Base-by-base conservation (phyloP, 805 yeast species). In the Sugiyamaella valdiviana region DNA sequence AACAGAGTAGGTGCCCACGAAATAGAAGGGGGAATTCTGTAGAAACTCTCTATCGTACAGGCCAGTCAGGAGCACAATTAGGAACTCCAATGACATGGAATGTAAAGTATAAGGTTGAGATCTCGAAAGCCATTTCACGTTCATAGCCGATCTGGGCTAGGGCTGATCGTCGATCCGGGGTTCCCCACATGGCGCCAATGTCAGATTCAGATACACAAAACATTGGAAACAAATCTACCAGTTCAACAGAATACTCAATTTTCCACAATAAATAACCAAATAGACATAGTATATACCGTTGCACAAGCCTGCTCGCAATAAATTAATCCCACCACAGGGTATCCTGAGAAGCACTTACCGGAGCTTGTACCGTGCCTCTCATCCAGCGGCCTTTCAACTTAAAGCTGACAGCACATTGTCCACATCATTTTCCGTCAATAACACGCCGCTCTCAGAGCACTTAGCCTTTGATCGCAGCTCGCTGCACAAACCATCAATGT, bases 381-480 rank as follows among this genome's bases (percentile, higher is more conserved):
- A 26, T 10, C 9, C 9, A 26, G 14, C 7, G 7, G 23, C 26
- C 16, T 6, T 19, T 46, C 45, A 46, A 35, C 45, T 41, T 19
- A 46, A 46, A 2, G 50, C 39, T n/a, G 48, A 56, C 42, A 73
- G 59, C 16, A 76, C 79, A 36, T 72, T 69, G 56, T 85, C 83
- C 23, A 93, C 91, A 62, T 91, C 97, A 35, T 74, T 69, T 49
- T 84, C 83, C 52, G 85, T 82, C 24, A 93, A 79, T 24, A 93
- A 95, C 26, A 85, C 97, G 15, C 99, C 99, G 48, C 75, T 71
- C 62, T 91, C 97, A 12, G 95, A 83, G 71, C 99, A 93, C 68
- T 88, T 89, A 9, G 98, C 99, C 75, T 91, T 93, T 36, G 82
- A 68, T 67, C 91, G 85, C 63, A 93, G 75, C 69, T 93, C 99